A percentile compares a stretch with the other conserved stretches of the same genome.
Conservation (phyloP, 768 basidiomycete species). For the Dacryopinax primogenitus region DNA sequence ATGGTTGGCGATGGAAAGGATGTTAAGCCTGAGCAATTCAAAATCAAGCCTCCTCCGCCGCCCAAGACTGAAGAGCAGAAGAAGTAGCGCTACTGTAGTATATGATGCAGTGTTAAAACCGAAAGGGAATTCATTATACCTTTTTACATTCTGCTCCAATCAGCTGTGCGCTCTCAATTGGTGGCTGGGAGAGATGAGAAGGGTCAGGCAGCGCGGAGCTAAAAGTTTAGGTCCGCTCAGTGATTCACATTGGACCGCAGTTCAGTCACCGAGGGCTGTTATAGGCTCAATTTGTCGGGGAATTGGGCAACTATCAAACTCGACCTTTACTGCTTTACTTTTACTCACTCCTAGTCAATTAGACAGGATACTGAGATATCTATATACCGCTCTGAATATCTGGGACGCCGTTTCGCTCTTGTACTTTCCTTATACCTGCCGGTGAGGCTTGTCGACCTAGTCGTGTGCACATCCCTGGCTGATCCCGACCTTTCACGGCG, state of each 20-base stretch:
- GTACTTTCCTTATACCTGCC: neutral
- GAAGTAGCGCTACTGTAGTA: conserved; percentile 19
- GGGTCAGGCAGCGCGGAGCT: conserved; percentile 1
- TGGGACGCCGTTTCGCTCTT: neutral
- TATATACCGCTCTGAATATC: neutral
- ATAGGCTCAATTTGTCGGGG: neutral
- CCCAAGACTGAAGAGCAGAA: conserved; percentile 58
- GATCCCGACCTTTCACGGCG: neutral
- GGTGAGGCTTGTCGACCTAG: conserved; percentile 5
- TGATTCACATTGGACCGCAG: conserved; percentile 6
- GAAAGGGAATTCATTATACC: conserved; percentile 1
- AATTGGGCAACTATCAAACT: neutral
- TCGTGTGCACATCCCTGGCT: conserved; percentile 7
- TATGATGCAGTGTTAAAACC: conserved; percentile 7
- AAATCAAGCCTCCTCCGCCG: conserved; percentile 63
- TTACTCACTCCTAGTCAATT: neutral
- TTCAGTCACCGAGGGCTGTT: neutral
- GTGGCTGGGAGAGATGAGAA: neutral
- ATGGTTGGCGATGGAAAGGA: conserved; percentile 63
- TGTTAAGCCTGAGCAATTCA: conserved; percentile 55
- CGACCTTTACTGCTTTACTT: neutral
- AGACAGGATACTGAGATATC: neutral
- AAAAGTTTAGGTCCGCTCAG: conserved; percentile 9
- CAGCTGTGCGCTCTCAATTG: too few species aligned
- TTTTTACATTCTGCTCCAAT: neutral